Base-by-base conservation (phyloP, 192 early-diverging fungal genomes). In the Coemansia sp. region DNA sequence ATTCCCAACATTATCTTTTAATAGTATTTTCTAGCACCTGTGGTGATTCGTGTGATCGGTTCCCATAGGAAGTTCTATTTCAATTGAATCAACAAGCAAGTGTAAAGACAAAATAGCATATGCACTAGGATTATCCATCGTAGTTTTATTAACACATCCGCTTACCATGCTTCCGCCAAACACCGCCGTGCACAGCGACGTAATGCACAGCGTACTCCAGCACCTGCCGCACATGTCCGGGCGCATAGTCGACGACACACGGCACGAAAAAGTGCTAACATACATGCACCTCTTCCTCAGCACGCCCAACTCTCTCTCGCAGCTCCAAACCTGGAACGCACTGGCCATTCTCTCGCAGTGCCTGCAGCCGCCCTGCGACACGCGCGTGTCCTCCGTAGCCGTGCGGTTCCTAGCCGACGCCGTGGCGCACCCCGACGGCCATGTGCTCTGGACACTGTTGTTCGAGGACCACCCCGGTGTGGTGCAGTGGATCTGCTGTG, bases 231-330 rank as follows among this genome's bases (percentile, higher is more conserved):
- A 41, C 12, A 89, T 89, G 86, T 87, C 87, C 3, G 79, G 69
- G 24, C 75, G 82, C 19, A 89, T 91, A 48, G 84, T 89, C 11
- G 89, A 91, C 62, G 89, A 87, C 47, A 86, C 89, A 3, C 70
- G 86, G 14, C 84, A 91, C 67, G 89, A 91, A 67, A 87, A 87
- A 66, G 83, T 91, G 12, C 78, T 91, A 21, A 84, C 87, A 0
- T 86, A 86, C 55, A 66, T 90, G 66, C 50, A 55, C 12, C 59
- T 71, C 12, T 73, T 65, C 19, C 71, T 80, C 23, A 40, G n/a
- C 2, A 49, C 51, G 8, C 43, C 61, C 24, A 18, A 13, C 4
- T 58, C 61, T 3, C 59, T 56, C 0, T 34, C 17, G 19, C 44
- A 51, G 34, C 69, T 78, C 39, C 15, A 57, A 8, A 57, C 33